These are phyloP conservation scores for Mortierella sp. DNA, from an alignment of 371 early-diverging fungal genomes.

Conservation along the genomic window DNA sequence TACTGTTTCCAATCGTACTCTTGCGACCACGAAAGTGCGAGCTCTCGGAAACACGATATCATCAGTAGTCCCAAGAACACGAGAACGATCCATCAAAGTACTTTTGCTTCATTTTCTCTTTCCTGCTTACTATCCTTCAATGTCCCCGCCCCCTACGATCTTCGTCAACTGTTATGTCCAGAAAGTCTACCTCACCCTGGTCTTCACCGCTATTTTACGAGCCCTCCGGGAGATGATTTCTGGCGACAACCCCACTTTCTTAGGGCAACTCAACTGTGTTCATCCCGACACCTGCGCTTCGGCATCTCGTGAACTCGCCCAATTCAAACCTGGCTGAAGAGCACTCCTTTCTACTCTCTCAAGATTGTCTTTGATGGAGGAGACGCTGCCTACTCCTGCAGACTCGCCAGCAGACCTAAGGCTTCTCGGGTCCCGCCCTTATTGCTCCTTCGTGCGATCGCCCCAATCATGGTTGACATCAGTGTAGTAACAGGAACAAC, in stretches of 20 bases:
- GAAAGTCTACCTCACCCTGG: too few species aligned
- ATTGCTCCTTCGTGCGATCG: too few species aligned
- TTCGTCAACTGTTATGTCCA: too few species aligned
- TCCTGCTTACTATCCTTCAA: too few species aligned
- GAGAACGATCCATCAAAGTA: too few species aligned
- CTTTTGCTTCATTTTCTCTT: too few species aligned
- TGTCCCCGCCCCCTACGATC: too few species aligned
- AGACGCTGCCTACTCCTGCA: conserved; percentile 15
- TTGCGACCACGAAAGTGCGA: neutral
- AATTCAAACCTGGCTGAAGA: conserved; percentile 62
- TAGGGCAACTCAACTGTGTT: conserved; percentile 27
- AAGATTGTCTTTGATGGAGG: conserved; percentile 8
- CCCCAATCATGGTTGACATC: too few species aligned
- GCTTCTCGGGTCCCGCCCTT: neutral
- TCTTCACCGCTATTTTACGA: conserved; percentile 35
- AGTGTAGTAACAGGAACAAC: too few species aligned
- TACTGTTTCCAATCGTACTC: neutral
- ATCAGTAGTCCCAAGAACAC: neutral
- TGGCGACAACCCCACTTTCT: conserved; percentile 28
- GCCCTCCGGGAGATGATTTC: conserved; percentile 18
- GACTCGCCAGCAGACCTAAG: neutral
- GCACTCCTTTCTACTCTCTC: conserved; percentile 20
- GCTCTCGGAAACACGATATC: neutral
- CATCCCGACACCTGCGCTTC: conserved; percentile 8
- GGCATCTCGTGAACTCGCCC: conserved; percentile 62